phyloP scores from a whole-genome alignment of 495 filamentous ascomycete genomes.

The Niebla homalea region DNA sequence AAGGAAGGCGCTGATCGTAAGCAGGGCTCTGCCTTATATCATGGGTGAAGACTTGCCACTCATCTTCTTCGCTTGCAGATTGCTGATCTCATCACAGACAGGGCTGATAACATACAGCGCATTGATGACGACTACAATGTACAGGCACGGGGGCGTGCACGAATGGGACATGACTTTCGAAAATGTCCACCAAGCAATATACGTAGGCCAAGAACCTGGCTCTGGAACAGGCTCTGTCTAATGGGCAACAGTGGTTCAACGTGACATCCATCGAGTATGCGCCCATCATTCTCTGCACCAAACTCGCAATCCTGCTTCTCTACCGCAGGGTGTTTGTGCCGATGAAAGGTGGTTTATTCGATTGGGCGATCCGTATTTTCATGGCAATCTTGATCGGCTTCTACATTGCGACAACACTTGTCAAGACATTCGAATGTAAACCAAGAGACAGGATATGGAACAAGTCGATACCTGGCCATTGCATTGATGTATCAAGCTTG shows the following conservation, averaged over 20 bases:
- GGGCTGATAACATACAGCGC: conserved; percentile 9
- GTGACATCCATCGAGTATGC: conserved; percentile 24
- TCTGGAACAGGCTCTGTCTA: neutral
- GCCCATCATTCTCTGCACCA: conserved; percentile 25
- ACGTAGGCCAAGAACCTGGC: conserved; percentile 2
- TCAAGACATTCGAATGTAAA: conserved; percentile 26
- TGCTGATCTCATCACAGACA: neutral
- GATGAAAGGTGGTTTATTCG: conserved; percentile 16
- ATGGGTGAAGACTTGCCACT: conserved; percentile 4
- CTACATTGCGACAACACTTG: conserved; percentile 22
- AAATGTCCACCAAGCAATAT: conserved; percentile 14
- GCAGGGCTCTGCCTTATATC: conserved; percentile 7
- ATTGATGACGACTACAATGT: conserved; percentile 2
- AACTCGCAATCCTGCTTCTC: conserved; percentile 27
- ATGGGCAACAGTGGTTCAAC: conserved; percentile 22
- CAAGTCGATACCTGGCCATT: conserved; percentile 17
- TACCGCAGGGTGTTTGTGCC: conserved; percentile 30
- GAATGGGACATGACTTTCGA: conserved; percentile 22
- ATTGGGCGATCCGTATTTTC: conserved; percentile 21
- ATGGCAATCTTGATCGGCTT: conserved; percentile 23
- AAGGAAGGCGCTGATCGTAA: neutral
- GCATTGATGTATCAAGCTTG: conserved; percentile 20
- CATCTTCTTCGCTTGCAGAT: neutral
- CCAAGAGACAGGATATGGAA: conserved; percentile 24
- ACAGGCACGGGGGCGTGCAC: conserved; percentile 22